These are phyloP conservation scores for Croton setiger DNA, from an alignment of 441 rosid species.

Conservation along the genomic window DNA sequence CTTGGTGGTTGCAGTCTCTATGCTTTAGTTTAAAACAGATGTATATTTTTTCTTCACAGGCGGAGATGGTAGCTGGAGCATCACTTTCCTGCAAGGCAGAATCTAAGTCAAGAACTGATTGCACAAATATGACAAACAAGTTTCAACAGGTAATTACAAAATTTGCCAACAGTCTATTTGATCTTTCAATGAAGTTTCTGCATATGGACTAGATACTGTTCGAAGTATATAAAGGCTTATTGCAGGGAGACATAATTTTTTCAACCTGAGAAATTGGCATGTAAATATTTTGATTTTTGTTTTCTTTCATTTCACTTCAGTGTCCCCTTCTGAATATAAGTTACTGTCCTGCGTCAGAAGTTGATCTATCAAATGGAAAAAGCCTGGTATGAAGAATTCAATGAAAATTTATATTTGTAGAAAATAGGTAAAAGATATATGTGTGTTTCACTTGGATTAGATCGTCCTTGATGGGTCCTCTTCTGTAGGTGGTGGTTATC, in stretches of 20 bases:
- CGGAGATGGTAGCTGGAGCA: constrained; percentile 74
- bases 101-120: constrained; percentile 33
- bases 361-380: constrained; percentile 58
- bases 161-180: background rate
- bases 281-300: background rate
- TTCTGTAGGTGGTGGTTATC: constrained; percentile 60
- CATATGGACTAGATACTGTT: background rate
- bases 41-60: constrained; percentile 43
- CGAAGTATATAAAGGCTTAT: background rate
- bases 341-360: constrained; percentile 90
- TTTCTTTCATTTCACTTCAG: constrained; percentile 33
- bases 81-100: constrained; percentile 70
- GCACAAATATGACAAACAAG: constrained; percentile 55
- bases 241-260: background rate
- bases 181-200: background rate
- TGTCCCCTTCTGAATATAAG: constrained; percentile 93
- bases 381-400: constrained; percentile 54
- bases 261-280: constrained; percentile 2
- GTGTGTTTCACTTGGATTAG: constrained; percentile 7
- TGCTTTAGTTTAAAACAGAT: background rate
- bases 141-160: constrained; percentile 31
- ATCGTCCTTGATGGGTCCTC: constrained; percentile 14
- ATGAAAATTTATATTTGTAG: constrained; percentile 10
- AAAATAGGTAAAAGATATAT: constrained; percentile 8
- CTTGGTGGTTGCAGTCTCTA: constrained; percentile 5